phyloP scores from a whole-genome alignment of 345 rosid genomes.

The Bretschneidera sinensis region DNA sequence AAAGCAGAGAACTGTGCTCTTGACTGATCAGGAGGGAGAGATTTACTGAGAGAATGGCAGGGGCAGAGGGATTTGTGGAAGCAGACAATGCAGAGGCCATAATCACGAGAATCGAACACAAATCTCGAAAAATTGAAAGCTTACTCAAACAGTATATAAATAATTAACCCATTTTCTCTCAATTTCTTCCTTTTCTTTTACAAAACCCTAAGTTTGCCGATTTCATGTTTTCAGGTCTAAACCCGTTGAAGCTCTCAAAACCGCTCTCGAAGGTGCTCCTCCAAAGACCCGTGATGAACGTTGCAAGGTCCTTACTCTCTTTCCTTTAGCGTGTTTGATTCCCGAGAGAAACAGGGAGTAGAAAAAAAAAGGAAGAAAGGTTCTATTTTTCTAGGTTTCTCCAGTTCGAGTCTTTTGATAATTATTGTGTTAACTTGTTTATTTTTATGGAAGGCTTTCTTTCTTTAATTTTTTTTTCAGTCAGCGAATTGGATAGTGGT shows the following conservation, averaged over 20 bases:
- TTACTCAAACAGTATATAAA: conserved; percentile 59
- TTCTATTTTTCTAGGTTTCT: neutral
- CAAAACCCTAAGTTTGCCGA: neutral
- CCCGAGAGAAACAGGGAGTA: neutral
- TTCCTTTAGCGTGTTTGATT: neutral
- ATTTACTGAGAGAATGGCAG: conserved; percentile 53
- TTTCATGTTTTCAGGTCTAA: conserved; percentile 26
- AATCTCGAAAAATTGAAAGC: conserved; percentile 86
- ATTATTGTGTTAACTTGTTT: too few species aligned
- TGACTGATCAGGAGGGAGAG: neutral
- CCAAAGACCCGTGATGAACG: conserved; percentile 81
- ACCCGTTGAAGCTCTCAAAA: conserved; percentile 81
- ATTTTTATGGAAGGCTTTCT: neutral
- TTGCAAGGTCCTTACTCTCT: conserved; percentile 72
- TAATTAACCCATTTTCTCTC: neutral
- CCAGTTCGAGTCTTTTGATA: neutral
- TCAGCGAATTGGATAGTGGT: conserved; percentile 89
- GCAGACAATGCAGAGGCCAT: conserved; percentile 92
- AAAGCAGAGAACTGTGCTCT: too few species aligned
- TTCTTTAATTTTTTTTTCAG: too few species aligned
- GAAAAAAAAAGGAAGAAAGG: too few species aligned
- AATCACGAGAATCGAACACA: conserved; percentile 85
- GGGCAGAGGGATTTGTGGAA: conserved; percentile 45
- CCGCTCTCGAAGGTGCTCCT: conserved; percentile 87
- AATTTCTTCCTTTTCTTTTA: neutral